Evolutionary conservation across 2,329 filamentous ascomycete species (phyloP).

Genomic region (Colletotrichum euphorbiae): DNA sequence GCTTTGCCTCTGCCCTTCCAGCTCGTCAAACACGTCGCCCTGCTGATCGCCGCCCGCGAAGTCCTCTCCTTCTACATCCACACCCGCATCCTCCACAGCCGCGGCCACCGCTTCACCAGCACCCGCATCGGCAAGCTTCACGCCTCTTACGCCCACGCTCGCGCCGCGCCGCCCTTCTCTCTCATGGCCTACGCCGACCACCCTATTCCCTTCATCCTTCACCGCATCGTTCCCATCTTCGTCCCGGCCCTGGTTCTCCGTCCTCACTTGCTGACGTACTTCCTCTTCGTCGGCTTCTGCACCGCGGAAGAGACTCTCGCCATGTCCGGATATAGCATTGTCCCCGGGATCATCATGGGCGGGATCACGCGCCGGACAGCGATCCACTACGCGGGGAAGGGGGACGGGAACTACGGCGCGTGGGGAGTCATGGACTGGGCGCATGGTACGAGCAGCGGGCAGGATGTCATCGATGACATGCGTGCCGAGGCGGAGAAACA

Average conservation of each 20-base stretch:
- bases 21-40: constrained; percentile 60
- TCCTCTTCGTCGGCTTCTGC: constrained; percentile 71
- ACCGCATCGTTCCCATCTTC: constrained; percentile 73
- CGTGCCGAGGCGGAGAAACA: constrained; percentile 69
- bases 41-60: constrained; percentile 62
- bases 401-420: constrained; percentile 70
- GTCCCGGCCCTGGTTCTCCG: constrained; percentile 73
- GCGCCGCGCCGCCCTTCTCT: constrained; percentile 68
- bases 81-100: constrained; percentile 74
- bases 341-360: constrained; percentile 65
- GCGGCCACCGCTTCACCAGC: constrained; percentile 30
- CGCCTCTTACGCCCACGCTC: constrained; percentile 61
- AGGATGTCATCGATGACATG: constrained; percentile 64
- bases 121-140: constrained; percentile 56
- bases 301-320: constrained; percentile 75
- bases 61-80: constrained; percentile 80
- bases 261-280: constrained; percentile 79
- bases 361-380: constrained; percentile 59
- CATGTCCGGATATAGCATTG: constrained; percentile 74
- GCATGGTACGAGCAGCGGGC: constrained; percentile 65
- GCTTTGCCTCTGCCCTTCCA: constrained; percentile 66
- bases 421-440: constrained; percentile 73
- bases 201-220: constrained; percentile 71
- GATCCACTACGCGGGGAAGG: constrained; percentile 67
- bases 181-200: constrained; percentile 76